These are phyloP conservation scores for Phytophthora pini DNA, from an alignment of 352 stramenopile species.

Conservation along the genomic window DNA sequence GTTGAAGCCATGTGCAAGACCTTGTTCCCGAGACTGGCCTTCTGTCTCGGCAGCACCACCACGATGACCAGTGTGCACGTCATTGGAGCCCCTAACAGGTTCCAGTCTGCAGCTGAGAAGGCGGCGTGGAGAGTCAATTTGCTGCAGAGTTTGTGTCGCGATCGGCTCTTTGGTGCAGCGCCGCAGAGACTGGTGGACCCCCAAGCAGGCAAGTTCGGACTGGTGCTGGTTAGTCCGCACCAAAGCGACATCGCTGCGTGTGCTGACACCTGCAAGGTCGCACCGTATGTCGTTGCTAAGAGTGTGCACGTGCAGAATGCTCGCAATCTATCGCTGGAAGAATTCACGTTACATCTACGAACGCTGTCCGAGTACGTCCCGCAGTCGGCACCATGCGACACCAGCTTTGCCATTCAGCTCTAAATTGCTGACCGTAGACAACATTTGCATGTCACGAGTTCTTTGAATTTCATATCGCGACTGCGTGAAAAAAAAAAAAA, in stretches of 20 bases:
- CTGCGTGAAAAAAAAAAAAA: too few relatives aligned
- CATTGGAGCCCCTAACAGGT: slow-evolving; percentile 58
- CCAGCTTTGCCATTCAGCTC: slow-evolving; percentile 60
- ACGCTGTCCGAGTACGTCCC: slow-evolving; percentile 63
- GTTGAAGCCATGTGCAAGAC: slow-evolving; percentile 66
- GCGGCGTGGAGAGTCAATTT: slow-evolving; percentile 58
- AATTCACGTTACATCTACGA: slow-evolving; percentile 62
- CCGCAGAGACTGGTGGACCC: slow-evolving; percentile 52
- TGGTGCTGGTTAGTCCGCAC: slow-evolving; percentile 68
- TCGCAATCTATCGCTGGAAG: slow-evolving; percentile 51
- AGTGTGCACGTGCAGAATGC: slow-evolving; percentile 63
- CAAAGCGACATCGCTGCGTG: slow-evolving; percentile 61
- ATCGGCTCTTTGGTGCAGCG: slow-evolving; percentile 56
- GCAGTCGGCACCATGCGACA: slow-evolving; percentile 59
- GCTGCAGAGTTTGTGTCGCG: slow-evolving; percentile 62
- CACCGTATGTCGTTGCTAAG: slow-evolving; percentile 68
- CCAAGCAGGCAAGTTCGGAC: slow-evolving; percentile 52
- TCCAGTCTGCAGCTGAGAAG: slow-evolving; percentile 60
- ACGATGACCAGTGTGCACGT: slow-evolving; percentile 68
- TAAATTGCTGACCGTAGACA: slow-evolving; percentile 19
- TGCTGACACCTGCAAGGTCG: slow-evolving; percentile 55
- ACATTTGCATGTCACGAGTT: too few relatives aligned
- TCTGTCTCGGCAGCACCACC: slow-evolving; percentile 56
- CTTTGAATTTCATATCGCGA: too few relatives aligned
- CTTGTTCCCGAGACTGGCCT: slow-evolving; percentile 71